Conservation (phyloP, 2,329 filamentous ascomycete genomes). For the Arachnopeziza araneosa region DNA sequence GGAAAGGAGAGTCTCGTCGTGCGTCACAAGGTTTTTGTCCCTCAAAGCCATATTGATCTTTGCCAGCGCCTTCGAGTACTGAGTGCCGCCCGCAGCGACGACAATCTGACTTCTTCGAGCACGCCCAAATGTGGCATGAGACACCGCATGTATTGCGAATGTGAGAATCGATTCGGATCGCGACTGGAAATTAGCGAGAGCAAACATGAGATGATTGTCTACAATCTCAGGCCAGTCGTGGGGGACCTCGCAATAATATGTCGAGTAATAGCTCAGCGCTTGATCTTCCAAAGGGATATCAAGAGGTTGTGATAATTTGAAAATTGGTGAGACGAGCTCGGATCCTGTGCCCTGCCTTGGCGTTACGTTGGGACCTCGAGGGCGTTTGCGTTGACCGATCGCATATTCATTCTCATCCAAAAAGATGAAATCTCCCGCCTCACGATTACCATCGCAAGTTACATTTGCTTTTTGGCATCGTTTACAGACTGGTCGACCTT, state of each 20-base stretch:
- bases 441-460: slow-evolving; percentile 2
- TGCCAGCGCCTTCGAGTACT: slow-evolving; percentile 6
- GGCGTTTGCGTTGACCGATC: slow-evolving; percentile 8
- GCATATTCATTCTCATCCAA: slow-evolving; percentile 12
- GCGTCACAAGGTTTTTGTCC: background rate
- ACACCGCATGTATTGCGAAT: slow-evolving; percentile 3
- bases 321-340: background rate
- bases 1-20: slow-evolving; percentile 8
- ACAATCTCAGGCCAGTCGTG: slow-evolving; percentile 5
- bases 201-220: background rate
- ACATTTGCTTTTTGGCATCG: slow-evolving; percentile 11
- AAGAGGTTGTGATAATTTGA: background rate
- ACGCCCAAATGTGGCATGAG: slow-evolving; percentile 2
- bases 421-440: slow-evolving; percentile 3
- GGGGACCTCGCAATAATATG: slow-evolving; percentile 1
- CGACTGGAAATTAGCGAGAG: slow-evolving; percentile 2
- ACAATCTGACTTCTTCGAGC: background rate
- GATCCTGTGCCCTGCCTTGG: background rate
- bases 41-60: slow-evolving; percentile 6
- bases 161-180: background rate
- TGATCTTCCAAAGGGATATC: background rate
- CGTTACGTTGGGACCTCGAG: slow-evolving; percentile 13
- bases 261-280: slow-evolving; percentile 2
- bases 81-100: background rate
- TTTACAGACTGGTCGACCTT: slow-evolving; percentile 6